Base-by-base conservation (phyloP, 345 rosid genomes). In the Xanthoceras sorbifolium region DNA sequence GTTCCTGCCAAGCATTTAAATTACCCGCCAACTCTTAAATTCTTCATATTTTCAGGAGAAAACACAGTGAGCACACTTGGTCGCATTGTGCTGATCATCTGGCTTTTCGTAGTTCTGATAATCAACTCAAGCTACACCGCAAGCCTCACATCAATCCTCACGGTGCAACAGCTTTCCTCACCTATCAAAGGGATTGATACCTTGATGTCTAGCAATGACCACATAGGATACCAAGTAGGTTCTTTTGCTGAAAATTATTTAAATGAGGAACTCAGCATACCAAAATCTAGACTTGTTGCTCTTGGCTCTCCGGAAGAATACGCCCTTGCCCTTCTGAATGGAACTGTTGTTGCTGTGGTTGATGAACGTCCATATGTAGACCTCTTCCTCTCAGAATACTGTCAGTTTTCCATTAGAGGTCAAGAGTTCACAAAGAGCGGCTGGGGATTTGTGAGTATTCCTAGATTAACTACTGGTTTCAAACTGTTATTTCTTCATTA, bases 111-210 rank as follows among this genome's bases (percentile, higher is more conserved):
- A 23, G 92, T 94, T 73, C 75, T 94, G 86, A 92, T 94, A 79
- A 85, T 94, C 64, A 91, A 79, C 54, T 94, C 97, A n/a, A 94
- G 98, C 87, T 94, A 94, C 76, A 94, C 94, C n/a, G 98, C 98
- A 12, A 94, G 97, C 79, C 86, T 94, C 81, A 94, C 98, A 67
- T 94, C 97, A 54, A 91, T 94, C 75, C 91, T 94, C 77, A 94
- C 97, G 1, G 93, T 91, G 40, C 92, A 88, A 77, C 98, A 94
- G 78, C 87, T 94, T 50, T 90, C 91, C 77, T 94, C 98, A 4
- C 97, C 97, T n/a, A 90, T 94, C 65, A 85, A 77, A 82, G 97
- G 98, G 25, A 89, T 94, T 57, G 94, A 94, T 81, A 69, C 94
- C 38, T 87, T 94, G 83, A 84, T 91, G 36, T 79, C 85, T 52